Percentiles rank a stretch among this genome's conserved stretches.
Conservation (phyloP, 768 basidiomycete genomes). For the Lactarius hatsudake region DNA sequence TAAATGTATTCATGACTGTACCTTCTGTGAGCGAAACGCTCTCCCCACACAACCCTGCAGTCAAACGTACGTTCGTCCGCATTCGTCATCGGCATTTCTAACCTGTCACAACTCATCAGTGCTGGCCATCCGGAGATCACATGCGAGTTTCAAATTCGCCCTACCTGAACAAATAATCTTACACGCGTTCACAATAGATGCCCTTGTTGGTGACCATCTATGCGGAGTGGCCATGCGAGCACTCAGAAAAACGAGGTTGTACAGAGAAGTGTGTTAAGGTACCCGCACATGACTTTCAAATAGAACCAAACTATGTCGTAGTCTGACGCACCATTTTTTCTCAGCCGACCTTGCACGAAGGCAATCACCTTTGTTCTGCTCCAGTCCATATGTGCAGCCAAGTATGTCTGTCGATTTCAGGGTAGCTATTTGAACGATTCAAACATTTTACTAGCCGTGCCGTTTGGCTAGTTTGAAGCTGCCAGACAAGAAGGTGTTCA, state of each 20-base stretch:
- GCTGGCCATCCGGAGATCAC: neutral
- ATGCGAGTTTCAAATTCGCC: neutral
- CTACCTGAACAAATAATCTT: neutral
- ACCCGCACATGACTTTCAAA: constrained; percentile 41
- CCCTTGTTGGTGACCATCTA: constrained; percentile 40
- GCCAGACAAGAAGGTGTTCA: neutral
- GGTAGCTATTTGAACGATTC: neutral
- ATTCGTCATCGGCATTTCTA: neutral
- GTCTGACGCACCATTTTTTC: neutral
- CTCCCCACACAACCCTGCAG: neutral
- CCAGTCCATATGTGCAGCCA: constrained; percentile 53
- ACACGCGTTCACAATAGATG: constrained; percentile 39
- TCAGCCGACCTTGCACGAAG: constrained; percentile 30
- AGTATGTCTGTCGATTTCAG: constrained; percentile 33
- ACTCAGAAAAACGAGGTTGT: constrained; percentile 49
- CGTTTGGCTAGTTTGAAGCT: constrained; percentile 1
- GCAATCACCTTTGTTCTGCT: constrained; percentile 53
- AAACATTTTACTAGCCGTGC: constrained; percentile 8
- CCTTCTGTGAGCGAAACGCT: neutral
- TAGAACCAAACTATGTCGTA: neutral
- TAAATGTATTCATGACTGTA: neutral
- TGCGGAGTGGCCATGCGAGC: constrained; percentile 51
- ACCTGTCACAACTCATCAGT: neutral
- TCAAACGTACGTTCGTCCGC: neutral
- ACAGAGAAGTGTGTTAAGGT: constrained; percentile 21